Conservation (phyloP, 2,329 filamentous ascomycete species). For the Neofusicoccum cordaticola region DNA sequence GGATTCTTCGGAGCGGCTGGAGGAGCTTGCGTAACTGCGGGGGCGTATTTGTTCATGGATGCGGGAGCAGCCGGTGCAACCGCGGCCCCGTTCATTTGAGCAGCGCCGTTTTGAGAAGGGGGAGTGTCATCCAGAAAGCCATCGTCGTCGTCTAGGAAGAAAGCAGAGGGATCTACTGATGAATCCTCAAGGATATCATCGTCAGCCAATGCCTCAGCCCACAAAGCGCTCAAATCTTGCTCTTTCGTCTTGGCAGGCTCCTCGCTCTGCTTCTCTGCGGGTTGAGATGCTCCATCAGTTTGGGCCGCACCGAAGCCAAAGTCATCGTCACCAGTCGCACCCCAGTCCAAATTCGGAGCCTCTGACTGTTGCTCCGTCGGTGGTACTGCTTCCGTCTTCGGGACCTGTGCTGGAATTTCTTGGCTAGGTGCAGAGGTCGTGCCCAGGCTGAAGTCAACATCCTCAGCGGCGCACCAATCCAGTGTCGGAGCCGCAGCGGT, state of each 20-base stretch:
- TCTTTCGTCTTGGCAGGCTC: slow-evolving; percentile 27
- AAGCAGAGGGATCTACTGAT: slow-evolving; percentile 44
- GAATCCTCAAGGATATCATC: slow-evolving; percentile 66
- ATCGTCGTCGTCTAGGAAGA: slow-evolving; percentile 81
- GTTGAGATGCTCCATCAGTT: slow-evolving; percentile 5
- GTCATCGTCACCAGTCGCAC: background rate
- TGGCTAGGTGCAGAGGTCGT: background rate
- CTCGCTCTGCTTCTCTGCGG: background rate
- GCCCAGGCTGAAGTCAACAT: slow-evolving; percentile 26
- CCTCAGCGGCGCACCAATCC: slow-evolving; percentile 35
- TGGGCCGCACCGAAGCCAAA: background rate
- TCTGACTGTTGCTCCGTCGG: background rate
- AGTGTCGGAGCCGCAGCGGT: slow-evolving; percentile 9
- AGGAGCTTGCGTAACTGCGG: slow-evolving; percentile 28
- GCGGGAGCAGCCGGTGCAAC: slow-evolving; percentile 13
- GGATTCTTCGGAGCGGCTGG: slow-evolving; percentile 36
- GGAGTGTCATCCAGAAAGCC: slow-evolving; percentile 73
- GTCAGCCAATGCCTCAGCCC: slow-evolving; percentile 77
- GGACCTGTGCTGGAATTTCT: background rate
- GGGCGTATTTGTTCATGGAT: slow-evolving; percentile 35
- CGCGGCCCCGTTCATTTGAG: background rate
- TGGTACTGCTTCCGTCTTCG: background rate
- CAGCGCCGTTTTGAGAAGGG: slow-evolving; percentile 28
- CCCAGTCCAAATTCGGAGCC: slow-evolving; percentile 16
- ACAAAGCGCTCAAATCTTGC: slow-evolving; percentile 73